Percentiles rank a stretch among this genome's conserved stretches.
Conservation (phyloP, 1,139 yeast species). For the Kazachstania sp. region DNA sequence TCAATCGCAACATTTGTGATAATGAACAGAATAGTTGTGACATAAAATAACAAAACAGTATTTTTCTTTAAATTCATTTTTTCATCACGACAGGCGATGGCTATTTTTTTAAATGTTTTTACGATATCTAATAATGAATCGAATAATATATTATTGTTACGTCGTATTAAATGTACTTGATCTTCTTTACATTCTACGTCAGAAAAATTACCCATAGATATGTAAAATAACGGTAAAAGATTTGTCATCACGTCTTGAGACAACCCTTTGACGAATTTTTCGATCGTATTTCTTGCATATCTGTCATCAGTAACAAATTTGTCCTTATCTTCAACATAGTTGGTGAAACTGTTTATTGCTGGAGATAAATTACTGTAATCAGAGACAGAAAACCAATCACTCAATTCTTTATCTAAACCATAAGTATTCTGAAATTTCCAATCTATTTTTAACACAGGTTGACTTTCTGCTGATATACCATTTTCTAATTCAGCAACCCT, state of each 20-base stretch:
- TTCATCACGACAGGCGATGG: constrained; percentile 24
- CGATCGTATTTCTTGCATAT: constrained; percentile 14
- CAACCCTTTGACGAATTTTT: constrained; percentile 7
- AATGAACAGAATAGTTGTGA: constrained; percentile 50
- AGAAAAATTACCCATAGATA: constrained; percentile 23
- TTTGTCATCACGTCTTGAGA: constrained; percentile 6
- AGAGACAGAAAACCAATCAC: constrained; percentile 54
- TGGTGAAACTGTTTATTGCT: constrained; percentile 16
- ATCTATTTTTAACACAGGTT: constrained; percentile 36
- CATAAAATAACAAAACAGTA: constrained; percentile 31
- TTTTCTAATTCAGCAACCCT: constrained; percentile 31
- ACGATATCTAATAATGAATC: constrained; percentile 11
- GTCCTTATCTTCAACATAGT: constrained; percentile 15
- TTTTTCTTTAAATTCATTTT: constrained; percentile 14
- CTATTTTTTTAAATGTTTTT: constrained; percentile 18
- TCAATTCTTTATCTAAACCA: constrained; percentile 40
- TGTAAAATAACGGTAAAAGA: constrained; percentile 18
- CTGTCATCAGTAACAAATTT: constrained; percentile 15
- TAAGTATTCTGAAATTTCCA: constrained; percentile 41
- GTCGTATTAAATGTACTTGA: constrained; percentile 17
- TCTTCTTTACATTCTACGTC: constrained; percentile 8
- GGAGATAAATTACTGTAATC: constrained; percentile 36
- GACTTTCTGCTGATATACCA: constrained; percentile 16
- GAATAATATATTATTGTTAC: constrained; percentile 17
- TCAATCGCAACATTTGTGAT: constrained; percentile 30